Percentiles rank a stretch among this genome's conserved stretches.
phyloP scores from a whole-genome alignment of 2,329 filamentous ascomycete species.

The Cryphonectria nitschkei region DNA sequence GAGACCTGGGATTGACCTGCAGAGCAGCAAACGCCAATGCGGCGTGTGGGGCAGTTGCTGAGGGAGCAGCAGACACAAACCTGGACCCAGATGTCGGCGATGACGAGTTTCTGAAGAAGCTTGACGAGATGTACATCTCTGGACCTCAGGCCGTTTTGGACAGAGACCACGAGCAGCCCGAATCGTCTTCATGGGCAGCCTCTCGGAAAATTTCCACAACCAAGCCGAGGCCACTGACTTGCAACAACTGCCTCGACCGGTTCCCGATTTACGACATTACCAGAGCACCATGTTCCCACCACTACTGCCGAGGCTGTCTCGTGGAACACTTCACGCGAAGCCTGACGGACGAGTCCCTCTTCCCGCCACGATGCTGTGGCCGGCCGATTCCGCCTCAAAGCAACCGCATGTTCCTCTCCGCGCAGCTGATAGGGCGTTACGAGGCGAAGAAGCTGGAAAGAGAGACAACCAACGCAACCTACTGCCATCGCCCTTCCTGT shows the following conservation, averaged over 20 bases:
- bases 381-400: neutral
- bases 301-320: slow-evolving; percentile 19
- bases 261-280: neutral
- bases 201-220: neutral
- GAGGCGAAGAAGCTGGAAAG: neutral
- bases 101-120: neutral
- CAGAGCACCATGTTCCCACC: slow-evolving; percentile 1
- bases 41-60: no score
- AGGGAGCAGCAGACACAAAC: neutral
- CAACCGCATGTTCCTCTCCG: neutral
- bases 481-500: neutral
- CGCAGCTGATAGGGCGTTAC: neutral
- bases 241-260: neutral
- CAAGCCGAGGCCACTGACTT: neutral
- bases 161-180: neutral
- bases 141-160: neutral
- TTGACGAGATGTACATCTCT: neutral
- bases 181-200: neutral
- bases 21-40: no score
- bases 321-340: neutral
- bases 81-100: neutral
- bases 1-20: no score
- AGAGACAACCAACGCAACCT: neutral
- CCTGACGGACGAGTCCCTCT: slow-evolving; percentile 13
- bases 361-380: slow-evolving; percentile 11